Percentiles rank a stretch among this genome's conserved stretches.
Evolutionary conservation across 352 stramenopile species (phyloP).

Genomic region (Albugo candida): DNA sequence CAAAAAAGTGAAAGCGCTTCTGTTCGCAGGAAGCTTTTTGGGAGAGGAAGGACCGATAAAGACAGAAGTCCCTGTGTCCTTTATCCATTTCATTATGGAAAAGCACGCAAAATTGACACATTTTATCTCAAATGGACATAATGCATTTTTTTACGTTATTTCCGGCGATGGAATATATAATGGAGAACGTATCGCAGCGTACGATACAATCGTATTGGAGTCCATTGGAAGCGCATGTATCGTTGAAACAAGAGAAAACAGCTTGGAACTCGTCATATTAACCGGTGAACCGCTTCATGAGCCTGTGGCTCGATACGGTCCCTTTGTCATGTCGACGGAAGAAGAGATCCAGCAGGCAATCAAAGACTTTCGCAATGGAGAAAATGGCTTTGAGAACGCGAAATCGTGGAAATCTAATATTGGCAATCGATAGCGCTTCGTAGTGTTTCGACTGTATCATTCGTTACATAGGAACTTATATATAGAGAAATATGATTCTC

Average conservation of each 20-base stretch:
- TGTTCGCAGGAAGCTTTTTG: slow-evolving; percentile 31
- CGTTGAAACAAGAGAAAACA: slow-evolving; percentile 11
- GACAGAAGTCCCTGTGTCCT: slow-evolving; percentile 24
- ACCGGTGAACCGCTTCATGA: slow-evolving; percentile 36
- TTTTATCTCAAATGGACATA: slow-evolving; percentile 11
- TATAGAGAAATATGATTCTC: no score
- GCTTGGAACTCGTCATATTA: slow-evolving; percentile 37
- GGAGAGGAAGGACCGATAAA: slow-evolving; percentile 19
- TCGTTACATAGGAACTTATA: no score
- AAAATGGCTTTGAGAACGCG: slow-evolving; percentile 50
- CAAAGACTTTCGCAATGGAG: slow-evolving; percentile 24
- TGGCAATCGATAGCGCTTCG: background rate
- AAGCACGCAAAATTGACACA: slow-evolving; percentile 14
- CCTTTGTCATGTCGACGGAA: slow-evolving; percentile 50
- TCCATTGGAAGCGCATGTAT: slow-evolving; percentile 27
- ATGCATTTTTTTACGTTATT: slow-evolving; percentile 15
- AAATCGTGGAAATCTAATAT: slow-evolving; percentile 33
- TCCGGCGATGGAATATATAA: background rate
- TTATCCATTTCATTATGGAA: slow-evolving; percentile 33
- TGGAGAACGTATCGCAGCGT: background rate
- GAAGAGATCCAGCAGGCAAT: slow-evolving; percentile 34
- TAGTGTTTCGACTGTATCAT: no score
- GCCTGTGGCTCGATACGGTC: slow-evolving; percentile 38
- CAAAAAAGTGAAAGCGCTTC: slow-evolving; percentile 22
- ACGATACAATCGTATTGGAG: slow-evolving; percentile 28